phyloP scores from a whole-genome alignment of 495 filamentous ascomycete genomes.

The Aspergillus ostianus region DNA sequence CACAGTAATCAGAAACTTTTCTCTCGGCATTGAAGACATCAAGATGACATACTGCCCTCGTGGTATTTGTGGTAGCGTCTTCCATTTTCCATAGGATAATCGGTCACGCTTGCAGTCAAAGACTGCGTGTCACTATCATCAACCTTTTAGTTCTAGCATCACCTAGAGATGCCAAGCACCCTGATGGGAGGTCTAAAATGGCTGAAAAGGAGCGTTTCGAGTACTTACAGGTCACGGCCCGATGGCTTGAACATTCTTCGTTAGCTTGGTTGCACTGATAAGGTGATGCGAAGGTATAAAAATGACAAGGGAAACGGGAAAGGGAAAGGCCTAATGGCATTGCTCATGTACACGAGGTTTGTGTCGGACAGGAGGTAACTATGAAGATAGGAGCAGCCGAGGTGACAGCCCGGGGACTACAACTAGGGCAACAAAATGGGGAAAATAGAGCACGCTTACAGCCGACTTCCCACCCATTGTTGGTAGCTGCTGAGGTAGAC shows the following conservation, averaged over 20 bases:
- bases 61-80: slow-evolving; percentile 57
- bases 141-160: background rate
- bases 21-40: background rate
- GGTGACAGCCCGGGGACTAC: background rate
- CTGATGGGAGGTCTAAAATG: background rate
- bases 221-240: slow-evolving; percentile 24
- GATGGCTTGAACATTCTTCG: slow-evolving; percentile 21
- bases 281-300: slow-evolving; percentile 1
- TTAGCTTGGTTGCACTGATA: slow-evolving; percentile 23
- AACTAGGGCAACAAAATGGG: background rate
- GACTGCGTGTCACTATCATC: slow-evolving; percentile 46
- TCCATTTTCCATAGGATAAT: slow-evolving; percentile 55
- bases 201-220: background rate
- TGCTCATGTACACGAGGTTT: background rate
- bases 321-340: background rate
- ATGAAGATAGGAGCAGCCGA: background rate
- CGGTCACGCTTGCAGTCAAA: slow-evolving; percentile 48
- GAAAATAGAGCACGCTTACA: slow-evolving; percentile 18
- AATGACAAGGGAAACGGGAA: slow-evolving; percentile 1
- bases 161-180: slow-evolving; percentile 1
- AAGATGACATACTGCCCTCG: slow-evolving; percentile 47
- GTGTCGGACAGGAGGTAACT: background rate
- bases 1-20: slow-evolving; percentile 15
- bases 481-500: slow-evolving; percentile 6
- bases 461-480: slow-evolving; percentile 15